phyloP scores from a whole-genome alignment of 257 asterid genomes.

The Scutellaria galericulata region DNA sequence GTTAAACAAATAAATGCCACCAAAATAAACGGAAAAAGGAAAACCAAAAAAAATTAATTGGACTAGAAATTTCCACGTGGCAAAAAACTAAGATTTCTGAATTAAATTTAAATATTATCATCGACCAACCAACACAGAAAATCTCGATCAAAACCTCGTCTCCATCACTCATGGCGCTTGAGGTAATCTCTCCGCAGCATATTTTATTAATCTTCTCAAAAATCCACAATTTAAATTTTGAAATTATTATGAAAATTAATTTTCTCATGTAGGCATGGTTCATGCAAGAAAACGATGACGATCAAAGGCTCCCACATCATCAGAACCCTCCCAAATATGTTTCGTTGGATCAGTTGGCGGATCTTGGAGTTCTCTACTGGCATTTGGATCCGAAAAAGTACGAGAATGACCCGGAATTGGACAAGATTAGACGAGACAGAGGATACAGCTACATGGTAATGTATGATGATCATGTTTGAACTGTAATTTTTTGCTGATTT shows the following conservation, averaged over 20 bases:
- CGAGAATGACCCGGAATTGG: slow-evolving; percentile 69
- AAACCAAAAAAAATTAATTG: slow-evolving; percentile 26
- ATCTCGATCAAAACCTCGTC: background rate
- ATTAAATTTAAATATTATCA: slow-evolving; percentile 13
- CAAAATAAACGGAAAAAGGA: background rate
- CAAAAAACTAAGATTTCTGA: slow-evolving; percentile 20
- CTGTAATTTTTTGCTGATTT: background rate
- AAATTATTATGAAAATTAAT: background rate
- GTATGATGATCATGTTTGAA: background rate
- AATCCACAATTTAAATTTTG: background rate
- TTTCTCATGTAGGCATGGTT: slow-evolving; percentile 66
- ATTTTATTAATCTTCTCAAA: background rate
- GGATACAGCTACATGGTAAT: slow-evolving; percentile 79
- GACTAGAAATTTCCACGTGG: slow-evolving; percentile 39
- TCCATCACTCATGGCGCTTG: slow-evolving; percentile 55
- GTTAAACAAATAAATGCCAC: slow-evolving; percentile 54
- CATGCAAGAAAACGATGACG: slow-evolving; percentile 70
- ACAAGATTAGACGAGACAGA: slow-evolving; percentile 61
- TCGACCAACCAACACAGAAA: background rate
- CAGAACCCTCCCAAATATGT: slow-evolving; percentile 62
- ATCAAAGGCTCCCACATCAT: slow-evolving; percentile 77
- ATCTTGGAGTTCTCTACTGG: slow-evolving; percentile 77
- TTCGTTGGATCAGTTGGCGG: slow-evolving; percentile 59
- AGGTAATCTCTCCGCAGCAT: slow-evolving; percentile 42
- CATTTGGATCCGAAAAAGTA: slow-evolving; percentile 60